phyloP scores from a whole-genome alignment of 2,329 filamentous ascomycete species.

The Fusarium gaditjirri region DNA sequence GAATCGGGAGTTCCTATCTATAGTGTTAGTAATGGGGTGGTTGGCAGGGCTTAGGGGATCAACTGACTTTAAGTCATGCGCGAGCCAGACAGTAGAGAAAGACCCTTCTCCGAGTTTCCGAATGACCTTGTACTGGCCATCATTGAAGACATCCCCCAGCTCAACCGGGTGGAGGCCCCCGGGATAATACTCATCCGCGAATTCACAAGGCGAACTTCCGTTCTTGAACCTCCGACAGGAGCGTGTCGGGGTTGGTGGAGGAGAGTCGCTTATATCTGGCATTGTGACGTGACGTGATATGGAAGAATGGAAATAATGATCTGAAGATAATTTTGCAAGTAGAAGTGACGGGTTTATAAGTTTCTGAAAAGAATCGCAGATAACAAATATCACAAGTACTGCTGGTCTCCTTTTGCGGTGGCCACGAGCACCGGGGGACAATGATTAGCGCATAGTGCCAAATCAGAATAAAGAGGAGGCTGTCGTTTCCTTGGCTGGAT shows the following conservation, averaged over 20 bases:
- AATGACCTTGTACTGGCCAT: constrained; percentile 55
- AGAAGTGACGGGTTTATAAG: neutral
- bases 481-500: neutral
- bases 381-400: neutral
- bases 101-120: constrained; percentile 58
- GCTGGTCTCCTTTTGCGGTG: neutral
- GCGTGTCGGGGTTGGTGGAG: neutral
- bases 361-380: neutral
- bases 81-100: constrained; percentile 60
- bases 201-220: constrained; percentile 45
- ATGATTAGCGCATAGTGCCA: no score
- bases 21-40: neutral
- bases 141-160: constrained; percentile 53
- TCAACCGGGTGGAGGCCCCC: constrained; percentile 57
- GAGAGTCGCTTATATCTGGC: neutral
- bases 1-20: neutral
- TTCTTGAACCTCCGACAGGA: neutral
- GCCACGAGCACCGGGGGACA: neutral
- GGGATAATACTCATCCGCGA: constrained; percentile 48
- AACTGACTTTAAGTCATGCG: constrained; percentile 44
- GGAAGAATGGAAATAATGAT: neutral
- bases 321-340: neutral
- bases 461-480: neutral
- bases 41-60: neutral
- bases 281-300: neutral